These are phyloP conservation scores for Ceraceosorus bombacis DNA, from an alignment of 1,284 basidiomycete genomes.

Conservation along the genomic window DNA sequence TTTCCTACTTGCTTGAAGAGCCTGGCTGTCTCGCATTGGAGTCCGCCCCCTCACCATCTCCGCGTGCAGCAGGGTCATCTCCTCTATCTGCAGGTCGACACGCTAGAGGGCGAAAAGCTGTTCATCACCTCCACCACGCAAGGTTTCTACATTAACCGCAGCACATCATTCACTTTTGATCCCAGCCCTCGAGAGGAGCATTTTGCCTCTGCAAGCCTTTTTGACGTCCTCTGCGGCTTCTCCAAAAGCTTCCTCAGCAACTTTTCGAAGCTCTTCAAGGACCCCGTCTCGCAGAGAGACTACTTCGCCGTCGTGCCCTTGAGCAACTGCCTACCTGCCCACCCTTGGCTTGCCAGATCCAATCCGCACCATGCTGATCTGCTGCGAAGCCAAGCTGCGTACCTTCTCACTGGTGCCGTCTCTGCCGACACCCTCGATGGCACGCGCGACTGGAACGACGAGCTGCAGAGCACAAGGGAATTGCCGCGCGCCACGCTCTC, in stretches of 20 bases:
- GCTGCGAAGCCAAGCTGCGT: conserved; percentile 56
- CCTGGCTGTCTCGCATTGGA: conserved; percentile 57
- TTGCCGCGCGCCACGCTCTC: conserved; percentile 52
- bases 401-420: conserved; percentile 55
- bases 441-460: conserved; percentile 59
- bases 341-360: conserved; percentile 53
- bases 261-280: conserved; percentile 47
- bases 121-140: conserved; percentile 54
- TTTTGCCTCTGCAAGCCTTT: conserved; percentile 52
- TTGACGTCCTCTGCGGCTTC: conserved; percentile 54
- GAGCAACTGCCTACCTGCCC: conserved; percentile 54
- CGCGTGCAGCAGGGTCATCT: conserved; percentile 54
- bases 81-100: conserved; percentile 55
- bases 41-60: conserved; percentile 56
- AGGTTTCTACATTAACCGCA: conserved; percentile 56
- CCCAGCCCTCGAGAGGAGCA: conserved; percentile 31
- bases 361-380: conserved; percentile 51
- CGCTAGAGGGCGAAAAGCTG: conserved; percentile 55
- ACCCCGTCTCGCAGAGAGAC: conserved; percentile 45
- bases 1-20: conserved; percentile 50
- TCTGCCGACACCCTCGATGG: conserved; percentile 54
- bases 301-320: conserved; percentile 51
- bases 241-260: conserved; percentile 45
- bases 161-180: conserved; percentile 44
- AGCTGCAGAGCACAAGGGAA: conserved; percentile 56